Evolutionary conservation across 176 grass and related monocot species (phyloP).

Genomic region (Secale cereale): DNA sequence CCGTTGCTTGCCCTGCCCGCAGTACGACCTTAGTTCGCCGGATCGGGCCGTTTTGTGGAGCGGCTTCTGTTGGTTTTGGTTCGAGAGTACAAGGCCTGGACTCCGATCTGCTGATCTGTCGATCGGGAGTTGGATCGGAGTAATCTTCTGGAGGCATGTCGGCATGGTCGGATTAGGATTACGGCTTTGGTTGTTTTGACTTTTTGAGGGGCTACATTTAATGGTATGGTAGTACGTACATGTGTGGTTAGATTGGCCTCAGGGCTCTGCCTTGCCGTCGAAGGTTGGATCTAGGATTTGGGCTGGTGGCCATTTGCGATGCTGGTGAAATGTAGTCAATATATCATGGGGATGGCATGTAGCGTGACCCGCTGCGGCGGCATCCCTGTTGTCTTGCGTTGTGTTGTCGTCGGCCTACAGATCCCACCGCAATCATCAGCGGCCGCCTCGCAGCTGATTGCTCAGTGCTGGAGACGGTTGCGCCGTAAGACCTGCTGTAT

Average conservation of each 20-base stretch:
- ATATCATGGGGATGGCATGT: not conserved
- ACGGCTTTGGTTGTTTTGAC: not conserved
- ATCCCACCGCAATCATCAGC: not conserved
- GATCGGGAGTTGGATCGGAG: not conserved
- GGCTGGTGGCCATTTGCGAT: not conserved
- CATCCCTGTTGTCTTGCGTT: not conserved
- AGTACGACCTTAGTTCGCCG: not conserved
- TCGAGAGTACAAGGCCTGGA: not conserved
- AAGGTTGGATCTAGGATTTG: constrained; percentile 8
- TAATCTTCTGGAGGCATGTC: not conserved
- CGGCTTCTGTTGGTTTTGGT: not conserved
- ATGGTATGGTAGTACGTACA: not conserved
- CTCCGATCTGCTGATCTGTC: constrained; percentile 27
- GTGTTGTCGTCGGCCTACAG: too few relatives aligned
- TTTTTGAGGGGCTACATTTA: not conserved
- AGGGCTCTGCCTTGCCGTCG: not conserved
- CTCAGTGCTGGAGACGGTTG: too few relatives aligned
- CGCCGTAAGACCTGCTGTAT: not conserved
- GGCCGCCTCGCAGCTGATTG: not conserved
- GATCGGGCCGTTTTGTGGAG: not conserved
- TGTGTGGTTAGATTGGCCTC: not conserved
- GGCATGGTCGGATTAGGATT: not conserved
- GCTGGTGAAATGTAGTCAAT: not conserved
- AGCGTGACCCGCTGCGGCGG: too few relatives aligned
- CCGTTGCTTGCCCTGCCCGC: not conserved